Conservation (phyloP, 2,329 filamentous ascomycete genomes). For the Hypoxylon sp. region DNA sequence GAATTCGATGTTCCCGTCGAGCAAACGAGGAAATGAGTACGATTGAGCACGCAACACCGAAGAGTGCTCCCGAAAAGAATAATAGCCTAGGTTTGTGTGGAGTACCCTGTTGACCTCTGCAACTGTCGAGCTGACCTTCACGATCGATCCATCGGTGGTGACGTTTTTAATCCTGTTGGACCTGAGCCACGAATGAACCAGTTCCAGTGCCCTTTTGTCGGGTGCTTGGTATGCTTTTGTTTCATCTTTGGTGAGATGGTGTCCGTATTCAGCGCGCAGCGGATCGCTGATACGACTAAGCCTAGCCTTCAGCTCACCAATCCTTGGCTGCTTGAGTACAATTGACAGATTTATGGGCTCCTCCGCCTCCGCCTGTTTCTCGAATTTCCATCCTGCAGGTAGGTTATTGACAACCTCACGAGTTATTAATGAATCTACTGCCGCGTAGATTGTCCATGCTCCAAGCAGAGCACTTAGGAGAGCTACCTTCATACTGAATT, state of each 20-base stretch:
- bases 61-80: constrained; percentile 57
- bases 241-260: constrained; percentile 57
- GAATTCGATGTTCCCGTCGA: constrained; percentile 61
- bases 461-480: constrained; percentile 21
- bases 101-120: constrained; percentile 59
- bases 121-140: constrained; percentile 61
- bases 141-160: constrained; percentile 57
- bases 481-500: constrained; percentile 26
- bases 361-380: constrained; percentile 44
- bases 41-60: constrained; percentile 61
- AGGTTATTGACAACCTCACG: constrained; percentile 38
- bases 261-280: constrained; percentile 44
- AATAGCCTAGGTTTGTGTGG: constrained; percentile 59
- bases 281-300: constrained; percentile 49
- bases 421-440: constrained; percentile 19
- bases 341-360: constrained; percentile 52
- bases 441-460: constrained; percentile 22
- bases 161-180: constrained; percentile 56
- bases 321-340: constrained; percentile 52
- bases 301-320: constrained; percentile 51
- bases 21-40: constrained; percentile 61
- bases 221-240: constrained; percentile 57
- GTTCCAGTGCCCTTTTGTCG: constrained; percentile 52
- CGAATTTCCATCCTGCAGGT: constrained; percentile 51
- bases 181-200: constrained; percentile 61